Evolutionary conservation across 805 yeast genomes (phyloP), one percentile per base, ranked within the genome.

Genomic region (Metschnikowia borealis): DNA sequence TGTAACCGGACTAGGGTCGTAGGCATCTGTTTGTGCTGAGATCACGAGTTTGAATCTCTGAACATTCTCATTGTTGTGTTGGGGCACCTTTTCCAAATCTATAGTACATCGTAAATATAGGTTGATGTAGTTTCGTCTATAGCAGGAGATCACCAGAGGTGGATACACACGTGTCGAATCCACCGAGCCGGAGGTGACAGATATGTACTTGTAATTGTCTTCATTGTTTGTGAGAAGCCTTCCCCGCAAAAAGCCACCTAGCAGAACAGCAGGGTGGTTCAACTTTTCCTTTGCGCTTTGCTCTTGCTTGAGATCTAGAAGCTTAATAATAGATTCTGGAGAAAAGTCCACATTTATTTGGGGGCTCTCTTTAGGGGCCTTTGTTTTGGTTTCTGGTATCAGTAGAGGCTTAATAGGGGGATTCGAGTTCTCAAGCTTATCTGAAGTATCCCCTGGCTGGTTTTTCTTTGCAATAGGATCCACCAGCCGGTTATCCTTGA

Each of bases 101-200:
- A 46, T 40, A 3, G 47, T 20, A 11, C 50, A 41, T 21, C 45
- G 43, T 21, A 52, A 49, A 33, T 49, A 46, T 14, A 53, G 26
- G 52, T 69, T 74, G 43, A 74, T 71, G 55, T 61, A 72, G 54
- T 75, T 75, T 49, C 80, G 57, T 52, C 80, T 59, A 57, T 75
- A 75, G 54, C 79, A 75, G 10, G 77, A 68, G 21, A 75, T 67
- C n/a, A 73, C 75, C 47, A 60, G 66, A 11, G 76, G 73, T 38
- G 65, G 65, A 38, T 53, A 50, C 20, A 34, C 21, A 32, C 32
- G 50, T 6, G 32, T 6, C 3, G 40, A 49, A 45, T 51, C 51
- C 26, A 55, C 55, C 15, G 52, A 20, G 14, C 58, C 59, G 1
- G 54, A 13, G 6, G 48, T 31, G 29, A 51, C 47, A 29, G 45